Conservation (phyloP, 2,329 filamentous ascomycete genomes). For the Aspergillus aculeatinus region DNA sequence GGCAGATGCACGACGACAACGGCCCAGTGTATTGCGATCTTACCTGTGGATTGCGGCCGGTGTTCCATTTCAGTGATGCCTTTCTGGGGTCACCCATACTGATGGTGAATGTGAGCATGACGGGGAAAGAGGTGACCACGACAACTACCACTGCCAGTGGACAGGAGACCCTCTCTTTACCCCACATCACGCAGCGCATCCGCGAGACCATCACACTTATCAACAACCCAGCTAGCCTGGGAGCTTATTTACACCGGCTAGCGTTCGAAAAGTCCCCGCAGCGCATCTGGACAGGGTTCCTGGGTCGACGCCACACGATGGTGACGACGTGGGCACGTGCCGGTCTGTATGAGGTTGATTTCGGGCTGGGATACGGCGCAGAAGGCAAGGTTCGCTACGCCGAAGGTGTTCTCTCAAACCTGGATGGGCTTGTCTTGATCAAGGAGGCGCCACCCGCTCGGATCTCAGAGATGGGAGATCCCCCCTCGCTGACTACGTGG, state of each 20-base stretch:
- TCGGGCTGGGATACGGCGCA: slow-evolving; percentile 22
- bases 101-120: slow-evolving; percentile 35
- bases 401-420: slow-evolving; percentile 17
- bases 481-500: slow-evolving; percentile 8
- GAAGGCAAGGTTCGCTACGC: slow-evolving; percentile 16
- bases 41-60: slow-evolving; percentile 43
- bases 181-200: slow-evolving; percentile 28
- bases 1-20: slow-evolving; percentile 24
- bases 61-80: slow-evolving; percentile 39
- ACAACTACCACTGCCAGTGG: neutral
- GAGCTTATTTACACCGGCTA: slow-evolving; percentile 44
- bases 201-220: slow-evolving; percentile 39
- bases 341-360: slow-evolving; percentile 40
- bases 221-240: slow-evolving; percentile 37
- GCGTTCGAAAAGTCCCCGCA: slow-evolving; percentile 49
- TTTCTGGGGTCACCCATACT: slow-evolving; percentile 50
- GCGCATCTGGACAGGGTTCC: slow-evolving; percentile 50
- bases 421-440: slow-evolving; percentile 22
- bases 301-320: slow-evolving; percentile 44
- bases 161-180: neutral
- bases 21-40: slow-evolving; percentile 43
- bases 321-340: slow-evolving; percentile 46
- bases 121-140: slow-evolving; percentile 10
- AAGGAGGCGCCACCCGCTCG: slow-evolving; percentile 20
- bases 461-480: neutral